Conservation (phyloP, 495 filamentous ascomycete genomes). For the Cercophora scortea region DNA sequence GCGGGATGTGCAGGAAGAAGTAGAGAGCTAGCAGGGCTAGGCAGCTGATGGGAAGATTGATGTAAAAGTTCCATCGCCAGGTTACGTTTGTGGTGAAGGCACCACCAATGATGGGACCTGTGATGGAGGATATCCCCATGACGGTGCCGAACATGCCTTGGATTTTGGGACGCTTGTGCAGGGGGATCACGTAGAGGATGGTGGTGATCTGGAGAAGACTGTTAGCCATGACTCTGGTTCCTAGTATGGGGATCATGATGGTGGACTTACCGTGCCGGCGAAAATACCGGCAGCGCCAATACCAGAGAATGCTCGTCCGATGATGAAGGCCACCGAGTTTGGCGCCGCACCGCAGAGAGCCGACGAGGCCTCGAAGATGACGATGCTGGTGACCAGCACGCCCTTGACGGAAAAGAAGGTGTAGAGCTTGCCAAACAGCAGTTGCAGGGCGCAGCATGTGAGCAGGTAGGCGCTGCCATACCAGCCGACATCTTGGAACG, state of each 20-base stretch:
- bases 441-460: conserved; percentile 38
- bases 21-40: conserved; percentile 14
- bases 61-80: no score
- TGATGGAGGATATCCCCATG: no score
- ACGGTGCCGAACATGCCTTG: no score
- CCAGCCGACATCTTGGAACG: conserved; percentile 39
- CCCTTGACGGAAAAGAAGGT: conserved; percentile 38
- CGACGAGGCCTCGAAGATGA: conserved; percentile 37
- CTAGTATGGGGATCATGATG: no score
- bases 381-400: conserved; percentile 26
- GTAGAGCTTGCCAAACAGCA: conserved; percentile 39
- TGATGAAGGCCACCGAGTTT: conserved; percentile 35
- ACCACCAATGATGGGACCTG: no score
- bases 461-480: conserved; percentile 44
- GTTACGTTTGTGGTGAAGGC: no score
- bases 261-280: no score
- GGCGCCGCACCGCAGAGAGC: conserved; percentile 39
- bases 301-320: conserved; percentile 42
- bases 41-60: no score
- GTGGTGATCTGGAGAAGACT: no score
- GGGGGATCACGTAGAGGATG: no score
- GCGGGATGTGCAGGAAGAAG: conserved; percentile 36
- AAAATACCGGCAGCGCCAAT: conserved; percentile 29
- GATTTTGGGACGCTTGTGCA: no score
- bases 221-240: no score